Base-by-base conservation (phyloP, 108 stramenopile genomes). In the Parietichytrium sp. region DNA sequence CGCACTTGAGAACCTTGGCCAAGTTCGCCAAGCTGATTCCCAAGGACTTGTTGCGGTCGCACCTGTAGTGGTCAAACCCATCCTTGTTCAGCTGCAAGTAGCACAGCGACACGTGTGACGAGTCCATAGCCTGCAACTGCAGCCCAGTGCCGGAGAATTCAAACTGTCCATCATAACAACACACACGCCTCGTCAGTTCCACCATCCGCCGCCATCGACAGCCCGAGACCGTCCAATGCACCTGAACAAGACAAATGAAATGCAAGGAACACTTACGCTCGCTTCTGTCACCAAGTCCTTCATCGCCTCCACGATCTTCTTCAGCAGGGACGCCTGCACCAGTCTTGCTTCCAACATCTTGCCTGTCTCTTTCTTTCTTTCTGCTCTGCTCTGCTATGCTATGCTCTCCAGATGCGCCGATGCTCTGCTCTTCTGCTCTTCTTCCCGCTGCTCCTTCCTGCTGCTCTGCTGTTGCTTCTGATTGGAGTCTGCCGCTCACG, bases 1-100 rank as follows among this genome's bases (percentile, higher is more conserved):
- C 93, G 89, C 97, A 98, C 91, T 98, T 98, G 87, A 99, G 91
- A 82, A 99, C 96, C 89, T 99, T 99, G 82, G 92, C 89, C 83
- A 99, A 88, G 92, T 97, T 98, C 27, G 88, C 82, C 23, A 93
- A 88, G 88, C 96, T 98, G 82, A 99, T 88, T 36, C 98, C 98
- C 48, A 99, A 87, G 10, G 93, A 87, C 52, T 95, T 91, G 47
- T 91, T 89, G 29, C 93, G 85, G 85, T 99, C 98, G 83, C 97
- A 98, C 51, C 98, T 92, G 87, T 92, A 99, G 88, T 95, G 93
- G 83, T 95, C 93, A 85, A 99, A 99, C 55, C 93, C 96, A 42
- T 85, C 90, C 23, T 85, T 80, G 16, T 87, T 87, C 50, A 99
- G 88, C 38, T 89, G 80, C 27, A 98, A 88, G 47, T 94, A 88